Conservation (phyloP, 2,329 filamentous ascomycete species). For the Epichloe typhina region DNA sequence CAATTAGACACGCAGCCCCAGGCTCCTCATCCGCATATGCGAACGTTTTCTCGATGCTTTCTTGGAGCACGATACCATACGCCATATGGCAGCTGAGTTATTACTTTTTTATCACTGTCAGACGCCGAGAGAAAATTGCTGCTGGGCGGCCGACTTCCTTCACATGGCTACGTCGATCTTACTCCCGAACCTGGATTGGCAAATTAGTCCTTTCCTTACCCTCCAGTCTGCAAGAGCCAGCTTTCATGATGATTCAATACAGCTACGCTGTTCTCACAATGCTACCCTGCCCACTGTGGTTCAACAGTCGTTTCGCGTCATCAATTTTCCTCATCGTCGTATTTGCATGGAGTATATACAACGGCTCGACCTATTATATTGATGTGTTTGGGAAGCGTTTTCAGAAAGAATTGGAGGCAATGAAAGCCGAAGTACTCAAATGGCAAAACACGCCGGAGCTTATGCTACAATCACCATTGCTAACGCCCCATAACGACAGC, state of each 20-base stretch:
- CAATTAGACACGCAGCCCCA: constrained; percentile 56
- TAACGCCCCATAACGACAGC: constrained; percentile 18
- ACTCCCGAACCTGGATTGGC: constrained; percentile 80
- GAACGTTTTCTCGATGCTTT: constrained; percentile 68
- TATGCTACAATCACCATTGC: constrained; percentile 21
- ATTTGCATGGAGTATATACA: constrained; percentile 94
- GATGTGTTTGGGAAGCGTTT: constrained; percentile 95
- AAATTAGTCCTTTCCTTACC: constrained; percentile 72
- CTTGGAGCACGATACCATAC: constrained; percentile 91
- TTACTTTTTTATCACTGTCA: constrained; percentile 94
- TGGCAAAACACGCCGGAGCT: constrained; percentile 58
- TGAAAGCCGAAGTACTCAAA: constrained; percentile 79
- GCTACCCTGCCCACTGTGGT: constrained; percentile 90
- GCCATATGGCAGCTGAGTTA: constrained; percentile 85
- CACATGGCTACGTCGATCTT: constrained; percentile 89
- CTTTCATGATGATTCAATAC: constrained; percentile 97
- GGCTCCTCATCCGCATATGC: constrained; percentile 71
- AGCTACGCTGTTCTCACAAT: constrained; percentile 82
- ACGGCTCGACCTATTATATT: constrained; percentile 95
- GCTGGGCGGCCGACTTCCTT: constrained; percentile 93
- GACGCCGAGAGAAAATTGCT: constrained; percentile 88
- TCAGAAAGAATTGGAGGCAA: constrained; percentile 84
- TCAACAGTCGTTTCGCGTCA: constrained; percentile 73
- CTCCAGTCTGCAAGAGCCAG: constrained; percentile 61
- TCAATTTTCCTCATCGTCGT: constrained; percentile 63